phyloP scores from a whole-genome alignment of 169 alveolate genomes.

The Amoebophrya sp. region DNA sequence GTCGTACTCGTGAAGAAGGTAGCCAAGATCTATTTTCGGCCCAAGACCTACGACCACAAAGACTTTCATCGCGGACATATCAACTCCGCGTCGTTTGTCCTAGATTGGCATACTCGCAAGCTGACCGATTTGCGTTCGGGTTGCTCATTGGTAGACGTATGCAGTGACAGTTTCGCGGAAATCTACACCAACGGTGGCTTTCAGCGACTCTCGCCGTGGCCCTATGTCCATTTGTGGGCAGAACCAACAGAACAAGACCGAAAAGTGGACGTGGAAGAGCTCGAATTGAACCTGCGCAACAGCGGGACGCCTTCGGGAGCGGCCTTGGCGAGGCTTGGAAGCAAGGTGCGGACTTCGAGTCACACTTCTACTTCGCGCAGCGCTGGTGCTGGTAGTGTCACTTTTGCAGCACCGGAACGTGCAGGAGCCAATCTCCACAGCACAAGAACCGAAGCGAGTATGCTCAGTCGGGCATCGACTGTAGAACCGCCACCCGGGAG shows the following conservation, averaged over 20 bases:
- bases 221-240: not conserved
- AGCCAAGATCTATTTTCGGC: not conserved
- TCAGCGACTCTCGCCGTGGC: not conserved
- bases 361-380: too few species aligned
- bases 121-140: not conserved
- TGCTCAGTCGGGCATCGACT: too few species aligned
- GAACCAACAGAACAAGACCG: not conserved
- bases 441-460: too few species aligned
- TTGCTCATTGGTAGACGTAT: not conserved
- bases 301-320: too few species aligned
- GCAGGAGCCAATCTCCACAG: too few species aligned
- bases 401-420: too few species aligned
- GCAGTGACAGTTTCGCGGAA: not conserved
- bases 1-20: not conserved
- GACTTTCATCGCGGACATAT: not conserved
- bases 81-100: not conserved
- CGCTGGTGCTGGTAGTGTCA: too few species aligned
- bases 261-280: not conserved
- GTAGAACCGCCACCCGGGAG: too few species aligned
- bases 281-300: not conserved
- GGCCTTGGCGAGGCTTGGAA: too few species aligned
- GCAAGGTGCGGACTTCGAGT: too few species aligned
- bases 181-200: not conserved
- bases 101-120: not conserved
- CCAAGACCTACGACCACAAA: not conserved